Conservation (phyloP, 495 filamentous ascomycete species). For the Xylaria palmicola region DNA sequence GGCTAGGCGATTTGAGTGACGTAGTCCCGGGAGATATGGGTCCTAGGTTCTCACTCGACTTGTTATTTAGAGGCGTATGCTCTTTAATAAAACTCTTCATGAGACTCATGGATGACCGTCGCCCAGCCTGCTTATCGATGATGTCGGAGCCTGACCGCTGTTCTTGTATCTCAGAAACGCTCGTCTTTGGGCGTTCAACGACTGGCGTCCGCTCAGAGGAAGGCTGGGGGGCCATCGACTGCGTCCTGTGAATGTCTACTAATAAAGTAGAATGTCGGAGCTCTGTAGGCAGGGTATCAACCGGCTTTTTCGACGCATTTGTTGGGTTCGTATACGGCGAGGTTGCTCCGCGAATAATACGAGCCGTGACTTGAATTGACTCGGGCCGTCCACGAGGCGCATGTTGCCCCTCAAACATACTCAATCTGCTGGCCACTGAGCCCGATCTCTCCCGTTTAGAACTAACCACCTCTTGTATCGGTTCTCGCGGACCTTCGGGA, state of each 20-base stretch:
- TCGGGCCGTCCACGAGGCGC: conserved; percentile 50
- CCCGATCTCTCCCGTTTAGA: conserved; percentile 35
- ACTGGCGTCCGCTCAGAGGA: conserved; percentile 17
- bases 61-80: conserved; percentile 39
- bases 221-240: conserved; percentile 19
- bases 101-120: conserved; percentile 51
- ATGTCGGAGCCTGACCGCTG: conserved; percentile 21
- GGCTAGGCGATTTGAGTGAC: conserved; percentile 40
- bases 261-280: conserved; percentile 70
- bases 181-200: conserved; percentile 27
- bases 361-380: conserved; percentile 79
- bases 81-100: conserved; percentile 56
- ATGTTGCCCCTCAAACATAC: conserved; percentile 46
- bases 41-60: conserved; percentile 41
- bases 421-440: conserved; percentile 46
- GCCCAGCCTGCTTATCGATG: conserved; percentile 28
- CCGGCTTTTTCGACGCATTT: conserved; percentile 34
- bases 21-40: conserved; percentile 24
- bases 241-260: conserved; percentile 63
- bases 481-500: conserved; percentile 43
- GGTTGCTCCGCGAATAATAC: conserved; percentile 64
- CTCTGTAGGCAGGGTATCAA: conserved; percentile 52
- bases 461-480: conserved; percentile 37
- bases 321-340: conserved; percentile 47
- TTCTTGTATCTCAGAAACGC: conserved; percentile 41